Evolutionary conservation across 1,284 basidiomycete species (phyloP), one percentile per base, ranked within the genome.

Genomic region (Irpex rosettiformis): DNA sequence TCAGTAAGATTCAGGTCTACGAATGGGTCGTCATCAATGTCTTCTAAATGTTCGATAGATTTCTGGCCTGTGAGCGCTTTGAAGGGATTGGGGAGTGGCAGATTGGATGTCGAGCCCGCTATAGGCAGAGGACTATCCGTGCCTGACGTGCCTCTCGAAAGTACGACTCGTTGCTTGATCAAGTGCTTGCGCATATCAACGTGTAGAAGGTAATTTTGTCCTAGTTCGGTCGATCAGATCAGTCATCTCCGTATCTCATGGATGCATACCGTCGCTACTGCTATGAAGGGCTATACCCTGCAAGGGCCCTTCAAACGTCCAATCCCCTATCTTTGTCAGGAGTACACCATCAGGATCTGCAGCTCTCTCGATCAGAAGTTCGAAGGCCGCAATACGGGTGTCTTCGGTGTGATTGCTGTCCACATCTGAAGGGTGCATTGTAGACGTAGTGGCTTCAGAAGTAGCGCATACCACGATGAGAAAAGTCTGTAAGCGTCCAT

Each of bases 21-120:
- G 54, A 55, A 18, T 1, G 22, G 13, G 1, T 53, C 57, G 4
- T 63, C 59, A n/a, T 58, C 58, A 16, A 60, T 58, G 1, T 64
- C 59, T 16, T 59, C 60, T 11, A 78, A 59, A 56, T 75, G 70
- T 33, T 84, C 82, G 1, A 72, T 60, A 25, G 78, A 75, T 10
- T 65, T 68, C 21, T 56, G 69, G 66, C 63, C 77, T 76, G n/a
- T 61, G 18, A 61, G 40, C 2, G 74, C 70, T 65, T 83, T 89
- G 74, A 89, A 84, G 2, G 84, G 78, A 60, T 83, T 85, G 8
- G 83, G 76, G 24, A 84, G 70, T 10, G 74, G 72, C 24, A 75
- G 64, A 8, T 69, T 61, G 8, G 59, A 59, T 18, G 57, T 67
- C 5, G 70, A 70, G 25, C 60, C 59, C 4, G 64, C 60, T 3